Evolutionary conservation across 129 eudicot genomes (phyloP).

Genomic region (Deinandra increscens): DNA sequence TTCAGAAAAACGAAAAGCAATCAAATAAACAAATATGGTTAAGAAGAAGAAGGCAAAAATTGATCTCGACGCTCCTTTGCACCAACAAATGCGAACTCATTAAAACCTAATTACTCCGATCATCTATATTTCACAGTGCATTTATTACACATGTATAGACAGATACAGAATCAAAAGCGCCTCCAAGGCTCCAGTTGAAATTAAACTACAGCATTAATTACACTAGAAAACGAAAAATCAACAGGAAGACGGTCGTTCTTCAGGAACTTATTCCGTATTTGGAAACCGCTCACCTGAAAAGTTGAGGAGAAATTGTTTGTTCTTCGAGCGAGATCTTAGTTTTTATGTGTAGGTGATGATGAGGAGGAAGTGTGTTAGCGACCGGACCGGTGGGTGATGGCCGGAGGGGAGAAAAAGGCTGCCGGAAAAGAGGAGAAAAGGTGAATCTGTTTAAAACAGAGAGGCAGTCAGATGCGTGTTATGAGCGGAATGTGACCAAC

Average conservation of each 20-base stretch:
- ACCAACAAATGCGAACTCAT: neutral
- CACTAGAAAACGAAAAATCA: neutral
- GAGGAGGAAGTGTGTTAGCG: neutral
- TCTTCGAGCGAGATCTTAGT: constrained; percentile 11
- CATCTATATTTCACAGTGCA: constrained; percentile 16
- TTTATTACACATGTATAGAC: constrained; percentile 25
- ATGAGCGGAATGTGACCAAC: constrained; percentile 37
- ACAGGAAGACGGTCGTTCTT: neutral
- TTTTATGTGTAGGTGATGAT: neutral
- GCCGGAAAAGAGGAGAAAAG: constrained; percentile 25
- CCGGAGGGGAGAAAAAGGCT: constrained; percentile 22
- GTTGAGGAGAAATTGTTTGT: neutral
- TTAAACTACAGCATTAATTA: constrained; percentile 21
- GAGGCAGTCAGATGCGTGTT: constrained; percentile 31
- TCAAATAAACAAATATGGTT: constrained; percentile 12
- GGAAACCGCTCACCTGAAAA: constrained; percentile 26
- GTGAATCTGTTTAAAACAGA: constrained; percentile 32
- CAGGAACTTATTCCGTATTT: neutral
- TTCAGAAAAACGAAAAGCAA: constrained; percentile 7
- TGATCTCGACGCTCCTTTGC: constrained; percentile 4
- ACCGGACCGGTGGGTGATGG: neutral
- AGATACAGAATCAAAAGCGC: constrained; percentile 17
- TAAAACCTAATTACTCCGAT: constrained; percentile 27
- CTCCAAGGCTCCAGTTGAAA: constrained; percentile 1
- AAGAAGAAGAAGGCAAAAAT: constrained; percentile 15